Conservation (phyloP, 163 green algal species). For the Smithsoniella earleae region DNA sequence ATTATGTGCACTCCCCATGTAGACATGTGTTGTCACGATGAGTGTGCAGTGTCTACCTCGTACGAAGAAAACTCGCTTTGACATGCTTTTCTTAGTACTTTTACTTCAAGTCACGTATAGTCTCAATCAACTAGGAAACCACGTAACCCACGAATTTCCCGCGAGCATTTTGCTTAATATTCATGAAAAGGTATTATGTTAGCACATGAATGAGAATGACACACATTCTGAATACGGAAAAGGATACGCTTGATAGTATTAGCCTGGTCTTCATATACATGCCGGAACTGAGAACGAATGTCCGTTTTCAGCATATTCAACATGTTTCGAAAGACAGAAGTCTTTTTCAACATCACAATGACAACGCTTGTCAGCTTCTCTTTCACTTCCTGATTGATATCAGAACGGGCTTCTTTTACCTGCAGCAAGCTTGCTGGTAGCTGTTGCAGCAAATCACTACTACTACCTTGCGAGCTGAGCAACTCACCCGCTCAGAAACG, state of each 20-base stretch:
- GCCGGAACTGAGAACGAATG: constrained; percentile 9
- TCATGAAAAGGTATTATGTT: too few relatives aligned
- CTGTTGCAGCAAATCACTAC: background rate
- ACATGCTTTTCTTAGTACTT: background rate
- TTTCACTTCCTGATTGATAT: background rate
- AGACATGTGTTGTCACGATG: too few relatives aligned
- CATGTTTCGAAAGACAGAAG: background rate
- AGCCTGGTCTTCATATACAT: constrained; percentile 24
- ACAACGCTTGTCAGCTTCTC: constrained; percentile 1
- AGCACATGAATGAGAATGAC: too few relatives aligned
- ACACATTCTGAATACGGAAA: background rate
- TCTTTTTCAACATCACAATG: background rate
- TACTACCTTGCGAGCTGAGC: background rate
- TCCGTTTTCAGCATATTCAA: background rate
- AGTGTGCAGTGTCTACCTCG: too few relatives aligned
- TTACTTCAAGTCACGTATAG: too few relatives aligned
- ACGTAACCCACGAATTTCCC: too few relatives aligned
- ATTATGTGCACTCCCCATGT: too few relatives aligned
- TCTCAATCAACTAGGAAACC: too few relatives aligned
- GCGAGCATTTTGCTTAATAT: too few relatives aligned
- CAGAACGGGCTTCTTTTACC: background rate
- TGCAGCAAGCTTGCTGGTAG: background rate
- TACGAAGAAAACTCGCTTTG: background rate
- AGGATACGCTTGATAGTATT: constrained; percentile 26
- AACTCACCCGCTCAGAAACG: background rate